Percentiles rank a stretch among this genome's conserved stretches.
phyloP scores from a whole-genome alignment of 208 protist species.

The Leishmania turanica region DNA sequence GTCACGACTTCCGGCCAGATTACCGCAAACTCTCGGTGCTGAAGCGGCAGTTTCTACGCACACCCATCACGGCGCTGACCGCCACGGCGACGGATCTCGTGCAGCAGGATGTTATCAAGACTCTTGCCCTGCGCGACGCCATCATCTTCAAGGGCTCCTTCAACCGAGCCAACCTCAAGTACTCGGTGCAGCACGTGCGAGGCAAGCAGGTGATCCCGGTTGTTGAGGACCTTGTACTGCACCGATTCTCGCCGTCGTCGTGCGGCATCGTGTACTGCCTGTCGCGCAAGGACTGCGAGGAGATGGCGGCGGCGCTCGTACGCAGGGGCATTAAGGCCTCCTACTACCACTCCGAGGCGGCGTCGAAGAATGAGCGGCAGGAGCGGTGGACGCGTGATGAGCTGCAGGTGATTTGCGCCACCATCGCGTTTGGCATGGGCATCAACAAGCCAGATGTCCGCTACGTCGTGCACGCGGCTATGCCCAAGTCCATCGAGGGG shows the following conservation, averaged over 20 bases:
- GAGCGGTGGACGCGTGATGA: slow-evolving; percentile 91
- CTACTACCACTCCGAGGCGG: slow-evolving; percentile 81
- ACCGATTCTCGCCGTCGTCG: slow-evolving; percentile 56
- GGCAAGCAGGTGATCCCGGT: slow-evolving; percentile 45
- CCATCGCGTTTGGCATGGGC: slow-evolving; percentile 98
- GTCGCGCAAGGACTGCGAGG: slow-evolving; percentile 83
- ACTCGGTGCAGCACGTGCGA: slow-evolving; percentile 68
- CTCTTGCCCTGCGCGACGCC: slow-evolving; percentile 54
- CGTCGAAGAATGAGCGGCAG: slow-evolving; percentile 76
- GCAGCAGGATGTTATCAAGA: slow-evolving; percentile 88
- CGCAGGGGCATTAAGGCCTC: slow-evolving; percentile 58
- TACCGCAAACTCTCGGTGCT: slow-evolving; percentile 80
- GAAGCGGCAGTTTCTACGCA: slow-evolving; percentile 67
- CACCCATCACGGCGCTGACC: slow-evolving; percentile 83
- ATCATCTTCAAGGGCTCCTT: slow-evolving; percentile 90
- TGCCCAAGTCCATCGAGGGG: slow-evolving; percentile 97
- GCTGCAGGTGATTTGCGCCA: slow-evolving; percentile 96
- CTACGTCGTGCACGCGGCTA: slow-evolving; percentile 97
- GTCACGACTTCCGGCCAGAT: slow-evolving; percentile 95
- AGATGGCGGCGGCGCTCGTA: slow-evolving; percentile 66
- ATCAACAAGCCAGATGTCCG: slow-evolving; percentile 99
- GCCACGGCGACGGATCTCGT: slow-evolving; percentile 88
- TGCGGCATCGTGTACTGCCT: slow-evolving; percentile 91
- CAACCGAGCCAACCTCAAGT: slow-evolving; percentile 74
- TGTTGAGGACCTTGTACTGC: slow-evolving; percentile 69